Conservation (phyloP, 352 stramenopile genomes). For the Phytophthora melonis region DNA sequence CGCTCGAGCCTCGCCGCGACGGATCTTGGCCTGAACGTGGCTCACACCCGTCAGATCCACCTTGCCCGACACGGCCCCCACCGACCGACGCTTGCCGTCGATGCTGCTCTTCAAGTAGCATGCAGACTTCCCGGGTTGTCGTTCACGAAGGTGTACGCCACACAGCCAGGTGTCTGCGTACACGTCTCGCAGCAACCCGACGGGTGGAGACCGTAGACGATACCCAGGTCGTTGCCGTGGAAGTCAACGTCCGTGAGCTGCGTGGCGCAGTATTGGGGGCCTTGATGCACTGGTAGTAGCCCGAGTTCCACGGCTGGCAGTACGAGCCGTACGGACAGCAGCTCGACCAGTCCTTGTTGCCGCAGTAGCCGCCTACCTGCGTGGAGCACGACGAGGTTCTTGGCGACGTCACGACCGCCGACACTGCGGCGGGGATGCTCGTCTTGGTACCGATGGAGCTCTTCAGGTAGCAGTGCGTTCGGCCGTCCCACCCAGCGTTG, state of each 20-base stretch:
- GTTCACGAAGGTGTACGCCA: constrained; percentile 47
- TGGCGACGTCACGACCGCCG: constrained; percentile 25
- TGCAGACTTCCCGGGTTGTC: constrained; percentile 31
- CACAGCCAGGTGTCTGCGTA: constrained; percentile 24
- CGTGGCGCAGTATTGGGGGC: constrained; percentile 42
- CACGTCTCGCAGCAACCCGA: constrained; percentile 37
- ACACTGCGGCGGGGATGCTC: constrained; percentile 25
- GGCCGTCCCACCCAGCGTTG: constrained; percentile 37
- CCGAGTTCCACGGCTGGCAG: constrained; percentile 71
- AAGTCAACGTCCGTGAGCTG: constrained; percentile 41
- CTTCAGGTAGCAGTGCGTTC: constrained; percentile 45
- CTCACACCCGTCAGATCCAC: constrained; percentile 1
- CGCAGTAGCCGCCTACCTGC: constrained; percentile 1
- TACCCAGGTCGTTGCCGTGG: constrained; percentile 11
- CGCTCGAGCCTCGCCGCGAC: not conserved
- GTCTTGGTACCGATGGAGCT: constrained; percentile 25
- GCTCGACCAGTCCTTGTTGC: constrained; percentile 1
- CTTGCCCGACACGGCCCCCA: constrained; percentile 15
- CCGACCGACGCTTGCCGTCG: not conserved
- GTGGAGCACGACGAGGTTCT: not conserved
- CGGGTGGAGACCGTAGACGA: constrained; percentile 23
- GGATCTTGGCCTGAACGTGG: constrained; percentile 3
- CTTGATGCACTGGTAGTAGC: constrained; percentile 69
- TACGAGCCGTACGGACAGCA: constrained; percentile 25
- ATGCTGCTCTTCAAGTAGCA: constrained; percentile 42